Evolutionary conservation across 2,329 filamentous ascomycete species (phyloP), one percentile per base, ranked within the genome.

Genomic region (Cytospora piceae): DNA sequence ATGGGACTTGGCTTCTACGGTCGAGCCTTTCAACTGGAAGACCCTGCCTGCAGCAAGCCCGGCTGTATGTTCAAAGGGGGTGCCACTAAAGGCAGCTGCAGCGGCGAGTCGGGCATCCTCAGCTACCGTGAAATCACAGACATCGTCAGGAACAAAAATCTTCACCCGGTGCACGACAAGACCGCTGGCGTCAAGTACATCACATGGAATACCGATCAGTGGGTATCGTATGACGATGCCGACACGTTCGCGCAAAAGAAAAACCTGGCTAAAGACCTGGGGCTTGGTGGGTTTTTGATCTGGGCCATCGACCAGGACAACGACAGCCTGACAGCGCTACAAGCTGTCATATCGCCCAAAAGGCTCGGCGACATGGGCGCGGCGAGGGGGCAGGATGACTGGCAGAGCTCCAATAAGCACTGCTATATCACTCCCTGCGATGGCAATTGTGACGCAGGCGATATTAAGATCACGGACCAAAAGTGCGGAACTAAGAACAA

Each of bases 1-100:
- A 65, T 83, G 17, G 81, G 81, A 0, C 39, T 78, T 17, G 78
- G 74, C 1, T 81, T 79, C 64, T 82, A 82, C 65, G 80, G 79
- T 3, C 60, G 71, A 49, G 42, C 66, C 27, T 72, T 72, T 29
- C 68, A 68, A 7, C 68, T 71, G 12, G 34, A 55, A 9, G 62
- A 69, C 54, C 63, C 71, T 3, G 27, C 31, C 12, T 73, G 71
- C 56, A 67, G 53, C 0, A 64, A 60, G 9, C 69, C 70, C 3
- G 69, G 70, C 3, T 73, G 72, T 49, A 63, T 27, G 7, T 72
- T 70, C 64, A 58, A 49, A 3, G 69, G 65, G 2, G 69, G 66
- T 22, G 66, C 58, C 1, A 60, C 49, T 11, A 58, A 65, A 5
- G 70, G 71, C 12, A 15, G 42, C 3, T 71, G 70, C 51, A 69